Evolutionary conservation across 441 rosid genomes (phyloP).

Genomic region (Adansonia gregorii): DNA sequence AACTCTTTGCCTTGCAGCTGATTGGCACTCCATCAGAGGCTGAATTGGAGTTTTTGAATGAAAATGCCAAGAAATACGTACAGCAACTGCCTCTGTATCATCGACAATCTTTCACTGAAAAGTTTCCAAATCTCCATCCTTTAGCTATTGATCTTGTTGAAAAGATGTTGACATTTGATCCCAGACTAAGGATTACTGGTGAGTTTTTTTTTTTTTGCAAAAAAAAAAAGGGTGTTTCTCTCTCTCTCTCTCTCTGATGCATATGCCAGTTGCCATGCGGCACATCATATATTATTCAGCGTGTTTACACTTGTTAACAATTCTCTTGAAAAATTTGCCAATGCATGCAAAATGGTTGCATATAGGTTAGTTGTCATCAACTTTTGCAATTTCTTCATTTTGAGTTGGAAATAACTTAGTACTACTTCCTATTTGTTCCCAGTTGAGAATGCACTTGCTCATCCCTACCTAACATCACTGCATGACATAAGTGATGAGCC

Average conservation of each 20-base stretch:
- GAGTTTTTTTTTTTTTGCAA: slow-evolving; percentile 14
- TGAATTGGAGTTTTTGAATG: slow-evolving; percentile 70
- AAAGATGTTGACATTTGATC: slow-evolving; percentile 87
- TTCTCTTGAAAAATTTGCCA: not conserved
- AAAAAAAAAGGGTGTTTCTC: not conserved
- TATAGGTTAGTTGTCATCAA: not conserved
- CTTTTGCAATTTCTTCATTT: not conserved
- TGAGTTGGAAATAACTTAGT: not conserved
- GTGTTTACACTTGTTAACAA: not conserved
- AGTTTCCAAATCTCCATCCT: slow-evolving; percentile 64
- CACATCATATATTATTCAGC: not conserved
- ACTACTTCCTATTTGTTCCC: slow-evolving; percentile 24
- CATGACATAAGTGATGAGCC: slow-evolving; percentile 79
- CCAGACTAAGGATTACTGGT: slow-evolving; percentile 79
- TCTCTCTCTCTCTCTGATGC: not conserved
- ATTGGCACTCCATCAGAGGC: slow-evolving; percentile 83
- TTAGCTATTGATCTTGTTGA: slow-evolving; percentile 77
- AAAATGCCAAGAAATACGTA: slow-evolving; percentile 75
- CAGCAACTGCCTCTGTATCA: slow-evolving; percentile 52
- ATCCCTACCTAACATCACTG: slow-evolving; percentile 69
- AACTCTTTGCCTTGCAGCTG: slow-evolving; percentile 49
- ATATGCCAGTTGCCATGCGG: not conserved
- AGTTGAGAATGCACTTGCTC: slow-evolving; percentile 82
- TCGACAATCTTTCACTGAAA: slow-evolving; percentile 75
- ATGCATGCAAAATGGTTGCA: not conserved